phyloP scores from a whole-genome alignment of 2,329 filamentous ascomycete species.

The Colletotrichum melonis region DNA sequence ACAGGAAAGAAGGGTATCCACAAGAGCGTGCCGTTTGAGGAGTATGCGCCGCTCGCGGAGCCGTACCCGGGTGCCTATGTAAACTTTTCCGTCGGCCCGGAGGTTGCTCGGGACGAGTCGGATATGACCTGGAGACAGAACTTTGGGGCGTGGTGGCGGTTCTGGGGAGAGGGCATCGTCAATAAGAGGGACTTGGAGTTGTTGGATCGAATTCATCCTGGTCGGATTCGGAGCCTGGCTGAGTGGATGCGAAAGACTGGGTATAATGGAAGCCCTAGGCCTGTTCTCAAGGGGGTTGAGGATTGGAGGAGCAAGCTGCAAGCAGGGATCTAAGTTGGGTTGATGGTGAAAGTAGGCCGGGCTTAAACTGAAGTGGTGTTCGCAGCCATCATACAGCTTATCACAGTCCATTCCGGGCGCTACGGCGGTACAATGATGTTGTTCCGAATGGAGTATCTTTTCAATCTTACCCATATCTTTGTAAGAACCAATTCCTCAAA shows the following conservation, averaged over 20 bases:
- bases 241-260: conserved; percentile 49
- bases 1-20: conserved; percentile 12
- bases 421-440: neutral
- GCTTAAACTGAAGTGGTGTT: neutral
- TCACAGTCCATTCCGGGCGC: neutral
- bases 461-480: neutral
- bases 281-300: neutral
- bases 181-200: conserved; percentile 55
- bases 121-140: conserved; percentile 25
- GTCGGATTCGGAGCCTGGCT: conserved; percentile 56
- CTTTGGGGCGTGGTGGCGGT: neutral
- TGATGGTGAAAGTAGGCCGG: neutral
- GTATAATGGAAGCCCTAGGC: neutral
- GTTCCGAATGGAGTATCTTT: neutral
- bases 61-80: conserved; percentile 33
- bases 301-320: neutral
- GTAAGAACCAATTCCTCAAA: neutral
- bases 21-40: neutral
- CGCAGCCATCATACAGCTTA: neutral
- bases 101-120: conserved; percentile 34
- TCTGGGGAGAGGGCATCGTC: neutral
- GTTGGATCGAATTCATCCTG: conserved; percentile 63
- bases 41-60: conserved; percentile 10
- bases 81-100: conserved; percentile 28
- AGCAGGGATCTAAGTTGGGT: neutral